Percentiles rank a stretch among this genome's conserved stretches.
Evolutionary conservation across 192 early-diverging fungal species (phyloP).

Genomic region (Entomortierella beljakovae): DNA sequence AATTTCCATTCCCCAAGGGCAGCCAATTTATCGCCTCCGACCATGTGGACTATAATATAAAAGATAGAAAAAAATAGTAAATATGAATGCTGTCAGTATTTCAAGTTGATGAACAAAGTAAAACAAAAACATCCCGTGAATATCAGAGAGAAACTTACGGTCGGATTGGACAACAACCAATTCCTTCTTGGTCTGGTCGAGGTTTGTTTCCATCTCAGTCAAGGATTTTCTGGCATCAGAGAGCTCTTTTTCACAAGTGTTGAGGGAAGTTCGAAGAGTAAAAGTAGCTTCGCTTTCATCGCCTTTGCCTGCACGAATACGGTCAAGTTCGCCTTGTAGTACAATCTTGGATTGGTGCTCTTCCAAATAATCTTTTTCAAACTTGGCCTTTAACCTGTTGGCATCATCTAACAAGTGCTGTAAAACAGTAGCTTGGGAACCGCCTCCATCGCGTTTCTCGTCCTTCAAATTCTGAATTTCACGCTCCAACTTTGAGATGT

Average conservation of each 20-base stretch:
- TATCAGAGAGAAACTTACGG: slow-evolving; percentile 29
- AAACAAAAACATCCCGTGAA: background rate
- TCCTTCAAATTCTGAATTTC: slow-evolving; percentile 53
- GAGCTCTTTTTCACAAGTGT: slow-evolving; percentile 48
- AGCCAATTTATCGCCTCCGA: slow-evolving; percentile 23
- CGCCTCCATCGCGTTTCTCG: slow-evolving; percentile 35
- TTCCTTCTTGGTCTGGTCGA: slow-evolving; percentile 52
- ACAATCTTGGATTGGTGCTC: slow-evolving; percentile 63
- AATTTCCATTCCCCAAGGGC: slow-evolving; percentile 37
- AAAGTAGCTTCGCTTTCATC: slow-evolving; percentile 31
- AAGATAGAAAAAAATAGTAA: slow-evolving; percentile 1
- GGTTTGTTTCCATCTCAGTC: slow-evolving; percentile 32
- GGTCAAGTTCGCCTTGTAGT: slow-evolving; percentile 51
- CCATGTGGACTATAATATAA: slow-evolving; percentile 27
- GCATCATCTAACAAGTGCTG: slow-evolving; percentile 73
- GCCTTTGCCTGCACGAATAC: slow-evolving; percentile 38
- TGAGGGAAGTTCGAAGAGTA: slow-evolving; percentile 31
- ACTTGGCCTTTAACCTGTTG: slow-evolving; percentile 67
- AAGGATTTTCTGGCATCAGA: slow-evolving; percentile 35
- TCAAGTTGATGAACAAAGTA: background rate
- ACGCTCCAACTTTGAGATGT: slow-evolving; percentile 33
- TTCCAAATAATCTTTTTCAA: slow-evolving; percentile 71
- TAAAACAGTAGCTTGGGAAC: slow-evolving; percentile 58
- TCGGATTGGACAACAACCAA: slow-evolving; percentile 45
- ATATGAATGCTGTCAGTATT: too few relatives aligned